A percentile compares a stretch with the other conserved stretches of the same genome.
phyloP scores from a whole-genome alignment of 768 basidiomycete species.

The Termitomyces sp. region DNA sequence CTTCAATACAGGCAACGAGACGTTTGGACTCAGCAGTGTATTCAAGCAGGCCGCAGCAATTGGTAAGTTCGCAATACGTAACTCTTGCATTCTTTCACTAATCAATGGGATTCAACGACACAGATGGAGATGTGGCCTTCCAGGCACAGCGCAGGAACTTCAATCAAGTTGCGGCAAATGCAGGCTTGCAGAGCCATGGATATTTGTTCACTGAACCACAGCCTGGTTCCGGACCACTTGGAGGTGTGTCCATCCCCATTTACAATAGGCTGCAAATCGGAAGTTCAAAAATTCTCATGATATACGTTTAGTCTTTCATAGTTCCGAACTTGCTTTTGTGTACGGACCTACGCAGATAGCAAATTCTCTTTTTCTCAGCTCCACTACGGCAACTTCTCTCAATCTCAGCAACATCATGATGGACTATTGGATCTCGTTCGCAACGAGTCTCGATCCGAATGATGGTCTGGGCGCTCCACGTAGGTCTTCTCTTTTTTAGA shows the following conservation, averaged over 20 bases:
- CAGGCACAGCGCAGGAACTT: constrained; percentile 28
- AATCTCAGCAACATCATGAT: constrained; percentile 31
- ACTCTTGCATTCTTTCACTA: not conserved
- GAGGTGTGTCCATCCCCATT: constrained; percentile 1
- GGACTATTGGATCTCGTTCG: constrained; percentile 47
- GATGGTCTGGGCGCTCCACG: constrained; percentile 31
- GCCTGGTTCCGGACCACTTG: constrained; percentile 1
- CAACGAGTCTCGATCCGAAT: constrained; percentile 36
- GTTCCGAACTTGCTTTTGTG: constrained; percentile 25
- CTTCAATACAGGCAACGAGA: constrained; percentile 38
- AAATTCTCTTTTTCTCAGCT: too few relatives aligned
- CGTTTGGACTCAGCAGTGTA: constrained; percentile 33
- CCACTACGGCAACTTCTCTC: constrained; percentile 9
- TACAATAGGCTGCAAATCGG: not conserved
- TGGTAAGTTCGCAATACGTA: constrained; percentile 9
- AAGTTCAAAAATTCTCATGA: constrained; percentile 11
- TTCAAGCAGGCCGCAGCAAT: constrained; percentile 33
- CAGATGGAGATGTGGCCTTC: constrained; percentile 29
- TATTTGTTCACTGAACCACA: constrained; percentile 34
- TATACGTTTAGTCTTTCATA: constrained; percentile 20
- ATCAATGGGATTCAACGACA: not conserved
- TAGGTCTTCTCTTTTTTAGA: constrained; percentile 10
- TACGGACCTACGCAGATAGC: constrained; percentile 20
- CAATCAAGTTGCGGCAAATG: constrained; percentile 26
- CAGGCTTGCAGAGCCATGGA: constrained; percentile 26